phyloP scores from a whole-genome alignment of 2,329 filamentous ascomycete species.

The Xylariales sp. region DNA sequence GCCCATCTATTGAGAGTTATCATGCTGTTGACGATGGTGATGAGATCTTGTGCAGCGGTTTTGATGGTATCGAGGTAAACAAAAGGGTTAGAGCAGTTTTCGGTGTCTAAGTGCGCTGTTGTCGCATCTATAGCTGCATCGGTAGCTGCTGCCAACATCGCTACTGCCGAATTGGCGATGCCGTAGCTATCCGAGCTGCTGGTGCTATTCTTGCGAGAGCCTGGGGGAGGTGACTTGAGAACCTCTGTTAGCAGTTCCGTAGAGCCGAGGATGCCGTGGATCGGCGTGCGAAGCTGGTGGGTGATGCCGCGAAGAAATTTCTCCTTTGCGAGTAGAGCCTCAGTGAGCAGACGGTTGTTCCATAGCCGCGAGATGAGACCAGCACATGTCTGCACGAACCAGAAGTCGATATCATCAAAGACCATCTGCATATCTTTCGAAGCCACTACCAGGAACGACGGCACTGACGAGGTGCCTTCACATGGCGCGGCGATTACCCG shows the following conservation, averaged over 20 bases:
- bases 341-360: conserved; percentile 31
- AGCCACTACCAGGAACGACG: conserved; percentile 9
- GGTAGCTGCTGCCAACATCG: too few species aligned
- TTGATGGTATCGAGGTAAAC: conserved; percentile 6
- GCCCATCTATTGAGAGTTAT: conserved; percentile 7
- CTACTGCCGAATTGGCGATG: too few species aligned
- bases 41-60: conserved; percentile 6
- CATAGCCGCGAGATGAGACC: conserved; percentile 29
- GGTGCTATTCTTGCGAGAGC: too few species aligned
- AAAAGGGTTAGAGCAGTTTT: too few species aligned
- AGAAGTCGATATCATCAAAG: conserved; percentile 42
- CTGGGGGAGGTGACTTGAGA: too few species aligned
- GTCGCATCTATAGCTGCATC: not conserved
- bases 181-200: too few species aligned
- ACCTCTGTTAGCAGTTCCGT: conserved; percentile 11
- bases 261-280: conserved; percentile 38
- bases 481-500: conserved; percentile 6
- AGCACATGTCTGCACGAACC: conserved; percentile 38
- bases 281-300: conserved; percentile 42
- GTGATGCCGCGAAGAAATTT: conserved; percentile 39
- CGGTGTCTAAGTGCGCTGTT: not conserved
- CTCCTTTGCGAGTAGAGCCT: conserved; percentile 38
- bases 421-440: conserved; percentile 36
- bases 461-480: conserved; percentile 1
- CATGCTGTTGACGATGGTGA: conserved; percentile 9